phyloP scores from a whole-genome alignment of 306 rosid species.

The Prunus persica region DNA sequence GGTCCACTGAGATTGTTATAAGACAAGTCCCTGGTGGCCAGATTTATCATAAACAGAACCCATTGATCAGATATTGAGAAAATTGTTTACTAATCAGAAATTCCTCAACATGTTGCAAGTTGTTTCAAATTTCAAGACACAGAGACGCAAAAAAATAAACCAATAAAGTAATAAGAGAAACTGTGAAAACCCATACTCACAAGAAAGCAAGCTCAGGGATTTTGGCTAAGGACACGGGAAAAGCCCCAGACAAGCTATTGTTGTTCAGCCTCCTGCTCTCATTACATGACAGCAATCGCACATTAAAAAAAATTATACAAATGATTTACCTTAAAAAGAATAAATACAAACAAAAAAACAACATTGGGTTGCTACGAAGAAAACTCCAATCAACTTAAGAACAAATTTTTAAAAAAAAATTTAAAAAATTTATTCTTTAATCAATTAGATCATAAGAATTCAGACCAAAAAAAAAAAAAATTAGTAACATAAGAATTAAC shows the following conservation, averaged over 20 bases:
- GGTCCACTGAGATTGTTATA: constrained; percentile 95
- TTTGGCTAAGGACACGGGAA: constrained; percentile 74
- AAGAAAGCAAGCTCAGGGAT: constrained; percentile 89
- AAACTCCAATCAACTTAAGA: not conserved
- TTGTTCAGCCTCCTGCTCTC: constrained; percentile 91
- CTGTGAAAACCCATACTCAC: constrained; percentile 63
- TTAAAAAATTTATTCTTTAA: too few species aligned
- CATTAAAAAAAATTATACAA: constrained; percentile 9
- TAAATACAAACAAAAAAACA: not conserved
- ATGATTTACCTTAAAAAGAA: not conserved
- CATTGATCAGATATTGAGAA: constrained; percentile 26
- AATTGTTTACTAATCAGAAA: constrained; percentile 12
- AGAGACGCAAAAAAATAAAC: constrained; percentile 20
- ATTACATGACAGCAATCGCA: constrained; percentile 33
- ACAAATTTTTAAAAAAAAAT: not conserved
- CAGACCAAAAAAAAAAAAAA: too few species aligned
- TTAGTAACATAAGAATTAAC: not conserved
- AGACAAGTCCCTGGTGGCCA: constrained; percentile 86
- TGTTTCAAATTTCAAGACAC: constrained; percentile 28
- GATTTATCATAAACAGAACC: constrained; percentile 26
- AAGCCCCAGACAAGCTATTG: constrained; percentile 83
- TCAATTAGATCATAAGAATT: not conserved
- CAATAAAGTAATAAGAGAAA: constrained; percentile 11
- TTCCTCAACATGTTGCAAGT: constrained; percentile 17
- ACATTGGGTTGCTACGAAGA: not conserved